Evolutionary conservation across 371 early-diverging fungal species (phyloP), one percentile per base, ranked within the genome.

Genomic region (Mucor lusitanicus): DNA sequence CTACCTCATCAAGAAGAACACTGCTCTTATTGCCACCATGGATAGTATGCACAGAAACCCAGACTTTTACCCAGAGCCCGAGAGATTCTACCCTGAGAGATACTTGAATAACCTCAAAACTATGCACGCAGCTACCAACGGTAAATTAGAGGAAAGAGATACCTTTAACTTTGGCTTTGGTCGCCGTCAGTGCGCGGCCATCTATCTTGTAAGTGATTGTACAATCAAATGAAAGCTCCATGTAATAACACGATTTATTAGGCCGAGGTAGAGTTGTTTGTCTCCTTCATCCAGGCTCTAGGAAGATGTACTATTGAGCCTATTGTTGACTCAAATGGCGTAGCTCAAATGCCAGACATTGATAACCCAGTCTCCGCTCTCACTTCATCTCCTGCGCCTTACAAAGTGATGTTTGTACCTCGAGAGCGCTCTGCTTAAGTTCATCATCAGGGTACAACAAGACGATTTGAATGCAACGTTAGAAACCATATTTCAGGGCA

Each of bases 161-260:
- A 61, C 61, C n/a, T 72, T 33, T 44, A 55, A 46, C 33, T 72
- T 72, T 68, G 72, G 72, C 5, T 72, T 68, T 68, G 71, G 71
- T 40, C 56, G 68, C 61, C 61, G 70, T 19, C 57, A 62, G 9
- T 70, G 70, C 19, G 65, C 70, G 39, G 70, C 65, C 5, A 70
- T 70, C 1, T 50, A 65, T 40, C 50, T 70, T 27, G 68, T 55
- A 30, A 30, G 55, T 55, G 32, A n/a, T 25, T 55, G 6, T 55
- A 30, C 55, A 25, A 17, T 55, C 4, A 6, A 30, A 5, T 33
- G 33, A 7, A 33, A 3, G 6, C 30, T 6, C 3, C 33, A 28
- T 25, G 17, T 55, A 15, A 30, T 25, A 8, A 33, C 33, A 33
- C 3, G 3, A 33, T 55, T 1, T 55, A 2, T 25, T 55, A 55